Percentiles rank a stretch among this genome's conserved stretches.
These are phyloP conservation scores for Colletotrichum musae DNA, from an alignment of 2,329 filamentous ascomycete genomes.

Conservation along the genomic window DNA sequence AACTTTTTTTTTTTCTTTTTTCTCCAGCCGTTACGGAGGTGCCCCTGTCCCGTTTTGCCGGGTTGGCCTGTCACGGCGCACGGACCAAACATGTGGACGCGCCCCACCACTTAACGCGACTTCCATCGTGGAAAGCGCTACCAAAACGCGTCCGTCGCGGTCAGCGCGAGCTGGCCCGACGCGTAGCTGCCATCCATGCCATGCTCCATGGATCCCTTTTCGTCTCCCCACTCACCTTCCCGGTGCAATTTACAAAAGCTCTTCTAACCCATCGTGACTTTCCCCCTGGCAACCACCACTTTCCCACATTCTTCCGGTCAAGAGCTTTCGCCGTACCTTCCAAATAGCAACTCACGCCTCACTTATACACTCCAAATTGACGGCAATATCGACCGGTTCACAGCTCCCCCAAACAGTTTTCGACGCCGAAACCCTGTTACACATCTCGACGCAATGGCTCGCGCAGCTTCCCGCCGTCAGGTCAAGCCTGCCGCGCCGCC, in stretches of 20 bases:
- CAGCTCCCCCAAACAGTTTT: not conserved
- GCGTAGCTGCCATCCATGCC: constrained; percentile 33
- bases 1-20: not conserved
- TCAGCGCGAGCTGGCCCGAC: constrained; percentile 32
- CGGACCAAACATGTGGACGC: constrained; percentile 10
- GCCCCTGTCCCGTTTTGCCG: constrained; percentile 12
- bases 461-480: constrained; percentile 38
- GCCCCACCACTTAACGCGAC: constrained; percentile 39
- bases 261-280: constrained; percentile 31
- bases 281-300: not conserved
- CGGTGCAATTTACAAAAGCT: constrained; percentile 37
- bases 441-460: constrained; percentile 40
- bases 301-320: constrained; percentile 8
- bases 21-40: not conserved
- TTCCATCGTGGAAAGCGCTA: constrained; percentile 24
- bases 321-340: constrained; percentile 17
- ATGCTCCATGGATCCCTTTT: constrained; percentile 30
- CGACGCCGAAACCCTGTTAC: constrained; percentile 5
- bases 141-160: constrained; percentile 39
- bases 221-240: constrained; percentile 37
- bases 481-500: constrained; percentile 35
- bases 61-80: constrained; percentile 29
- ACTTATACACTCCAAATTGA: not conserved
- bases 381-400: not conserved
- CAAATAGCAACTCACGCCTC: not conserved